These are phyloP conservation scores for Teratosphaeria gauchensis DNA, from an alignment of 2,329 filamentous ascomycete genomes.

Conservation along the genomic window DNA sequence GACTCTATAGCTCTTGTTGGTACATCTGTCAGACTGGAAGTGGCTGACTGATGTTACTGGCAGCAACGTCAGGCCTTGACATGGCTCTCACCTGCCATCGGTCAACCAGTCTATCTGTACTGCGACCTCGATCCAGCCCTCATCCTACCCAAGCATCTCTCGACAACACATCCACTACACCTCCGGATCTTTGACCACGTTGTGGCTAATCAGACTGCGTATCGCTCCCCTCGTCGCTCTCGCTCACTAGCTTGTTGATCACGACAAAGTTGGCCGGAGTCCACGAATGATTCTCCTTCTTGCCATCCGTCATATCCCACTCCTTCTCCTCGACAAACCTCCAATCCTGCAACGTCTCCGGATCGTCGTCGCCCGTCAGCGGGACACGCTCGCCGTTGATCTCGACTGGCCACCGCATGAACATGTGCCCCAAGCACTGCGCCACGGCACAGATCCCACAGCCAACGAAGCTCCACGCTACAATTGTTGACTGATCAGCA, in stretches of 20 bases:
- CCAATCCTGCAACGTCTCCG: constrained; percentile 3
- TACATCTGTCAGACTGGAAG: no score
- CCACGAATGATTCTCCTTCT: not conserved
- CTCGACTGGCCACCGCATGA: constrained; percentile 4
- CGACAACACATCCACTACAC: not conserved
- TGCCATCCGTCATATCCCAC: not conserved
- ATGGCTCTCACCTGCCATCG: no score
- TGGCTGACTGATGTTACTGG: no score
- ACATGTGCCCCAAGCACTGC: not conserved
- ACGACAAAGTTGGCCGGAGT: not conserved
- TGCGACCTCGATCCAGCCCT: no score
- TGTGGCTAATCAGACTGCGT: not conserved
- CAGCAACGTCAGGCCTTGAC: no score
- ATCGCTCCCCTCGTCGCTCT: not conserved
- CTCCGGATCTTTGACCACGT: not conserved
- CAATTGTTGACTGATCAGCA: not conserved
- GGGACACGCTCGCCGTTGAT: constrained; percentile 1
- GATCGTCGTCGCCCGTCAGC: not conserved
- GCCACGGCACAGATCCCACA: not conserved
- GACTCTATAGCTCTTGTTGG: no score
- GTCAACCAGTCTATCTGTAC: no score
- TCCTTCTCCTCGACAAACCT: not conserved
- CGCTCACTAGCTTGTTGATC: not conserved
- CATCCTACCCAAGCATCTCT: not conserved
- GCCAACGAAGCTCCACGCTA: not conserved